phyloP scores from a whole-genome alignment of 306 rosid species.

The Mimosa pudica region DNA sequence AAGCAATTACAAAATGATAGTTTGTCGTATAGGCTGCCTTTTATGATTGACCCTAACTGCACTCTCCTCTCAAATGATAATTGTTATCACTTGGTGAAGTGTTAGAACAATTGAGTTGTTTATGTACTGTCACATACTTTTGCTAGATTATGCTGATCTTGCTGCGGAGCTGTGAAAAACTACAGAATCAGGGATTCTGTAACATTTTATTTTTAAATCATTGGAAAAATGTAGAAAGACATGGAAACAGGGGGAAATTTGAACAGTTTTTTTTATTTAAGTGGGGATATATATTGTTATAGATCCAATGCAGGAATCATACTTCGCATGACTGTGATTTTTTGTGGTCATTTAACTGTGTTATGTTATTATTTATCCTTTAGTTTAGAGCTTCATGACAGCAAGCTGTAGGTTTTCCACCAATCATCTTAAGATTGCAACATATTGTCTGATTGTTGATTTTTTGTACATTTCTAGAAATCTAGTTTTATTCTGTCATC shows the following conservation, averaged over 20 bases:
- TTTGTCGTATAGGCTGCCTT: conserved; percentile 19
- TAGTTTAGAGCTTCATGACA: background rate
- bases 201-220: conserved; percentile 1
- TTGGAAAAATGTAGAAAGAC: background rate
- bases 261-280: background rate
- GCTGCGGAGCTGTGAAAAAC: conserved; percentile 3
- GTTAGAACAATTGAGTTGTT: conserved; percentile 22
- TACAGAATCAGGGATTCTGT: background rate
- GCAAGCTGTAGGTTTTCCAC: conserved; percentile 11
- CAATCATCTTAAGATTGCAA: conserved; percentile 1
- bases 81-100: conserved; percentile 17
- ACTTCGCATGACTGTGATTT: conserved; percentile 11
- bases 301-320: background rate
- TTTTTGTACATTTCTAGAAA: conserved; percentile 18
- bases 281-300: background rate
- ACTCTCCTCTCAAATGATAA: conserved; percentile 15
- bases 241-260: background rate
- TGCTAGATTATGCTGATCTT: conserved; percentile 16
- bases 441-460: conserved; percentile 33
- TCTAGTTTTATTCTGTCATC: conserved; percentile 28
- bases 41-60: background rate
- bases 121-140: background rate
- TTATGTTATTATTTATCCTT: background rate
- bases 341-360: conserved; percentile 1
- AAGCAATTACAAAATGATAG: conserved; percentile 31